Base-by-base conservation (phyloP, 1,139 yeast species). In the Nakaseomyces glabratus region DNA sequence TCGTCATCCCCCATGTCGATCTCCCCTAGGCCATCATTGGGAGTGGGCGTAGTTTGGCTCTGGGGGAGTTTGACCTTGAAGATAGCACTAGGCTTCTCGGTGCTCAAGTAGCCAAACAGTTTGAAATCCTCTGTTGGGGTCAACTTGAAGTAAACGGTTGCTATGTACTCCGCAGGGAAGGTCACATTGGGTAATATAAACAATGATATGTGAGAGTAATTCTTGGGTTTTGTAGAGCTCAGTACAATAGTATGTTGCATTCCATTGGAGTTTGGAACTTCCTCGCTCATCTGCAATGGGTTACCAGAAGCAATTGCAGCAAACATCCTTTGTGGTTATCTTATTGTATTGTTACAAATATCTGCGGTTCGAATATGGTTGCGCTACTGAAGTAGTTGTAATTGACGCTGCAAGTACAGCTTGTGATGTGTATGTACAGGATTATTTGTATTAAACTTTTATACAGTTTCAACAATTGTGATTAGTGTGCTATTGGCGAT, bases 21-120 rank as follows among this genome's bases (percentile, higher is more conserved):
- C 35, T 62, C 66, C 10, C 63, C 64, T 3, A 59, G 52, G 11
- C 60, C 64, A 32, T 48, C 49, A 17, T 58, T 63, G 13, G 35
- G 21, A 49, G 54, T 24, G 34, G 44, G 53, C 28, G 49, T 37
- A n/a, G 51, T 33, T 20, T 44, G 39, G 11, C 38, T 30, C 32
- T 43, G 39, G 16, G 60, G 53, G 65, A 77, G 55, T 33, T 75
- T 81, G 41, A 90, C 69, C 52, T 78, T 81, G 64, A 82, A 90
- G 6, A 90, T 90, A 0, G 97, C 95, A 37, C 95, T 82, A 15
- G 94, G 97, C 54, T 90, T 90, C 28, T 61, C 62, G 2, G 73
- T 68, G 28, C 82, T 75, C 28, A 93, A 61, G 8, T 62, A 82
- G 55, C 98, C 98, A 31, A 90, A 69, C 13, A 90, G 61, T 46